Evolutionary conservation across 805 yeast species (phyloP).

Genomic region (Sugiyamaella lignohabitans): DNA sequence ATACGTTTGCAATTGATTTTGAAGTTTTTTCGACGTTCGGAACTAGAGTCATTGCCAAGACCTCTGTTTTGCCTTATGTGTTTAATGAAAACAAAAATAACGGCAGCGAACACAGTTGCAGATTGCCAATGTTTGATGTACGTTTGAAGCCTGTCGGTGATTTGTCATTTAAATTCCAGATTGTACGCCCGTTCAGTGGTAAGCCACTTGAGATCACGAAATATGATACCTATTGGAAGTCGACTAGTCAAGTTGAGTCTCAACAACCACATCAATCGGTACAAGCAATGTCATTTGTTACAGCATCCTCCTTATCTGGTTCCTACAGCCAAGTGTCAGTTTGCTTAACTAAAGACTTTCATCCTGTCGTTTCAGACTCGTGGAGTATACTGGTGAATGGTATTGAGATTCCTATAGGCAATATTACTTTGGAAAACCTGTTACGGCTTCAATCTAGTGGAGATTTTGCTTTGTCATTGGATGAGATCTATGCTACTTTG

Average conservation of each 20-base stretch:
- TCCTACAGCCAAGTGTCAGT: conserved; percentile 65
- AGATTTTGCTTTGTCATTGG: conserved; percentile 16
- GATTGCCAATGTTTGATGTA: conserved; percentile 73
- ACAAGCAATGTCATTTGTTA: conserved; percentile 61
- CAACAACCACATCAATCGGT: conserved; percentile 15
- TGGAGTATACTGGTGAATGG: conserved; percentile 24
- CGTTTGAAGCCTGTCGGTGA: conserved; percentile 79
- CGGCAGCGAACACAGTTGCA: conserved; percentile 31
- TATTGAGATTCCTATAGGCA: conserved; percentile 54
- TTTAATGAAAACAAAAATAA: conserved; percentile 37
- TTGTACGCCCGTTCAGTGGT: conserved; percentile 86
- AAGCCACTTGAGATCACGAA: conserved; percentile 78
- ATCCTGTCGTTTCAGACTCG: conserved; percentile 53
- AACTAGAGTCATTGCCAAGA: conserved; percentile 81
- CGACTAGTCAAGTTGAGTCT: conserved; percentile 51
- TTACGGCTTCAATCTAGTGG: conserved; percentile 7
- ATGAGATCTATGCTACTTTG: conserved; percentile 25
- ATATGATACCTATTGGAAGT: conserved; percentile 96
- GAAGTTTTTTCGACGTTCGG: conserved; percentile 95
- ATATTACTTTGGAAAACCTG: conserved; percentile 35
- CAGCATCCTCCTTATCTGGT: conserved; percentile 86
- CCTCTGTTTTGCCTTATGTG: conserved; percentile 63
- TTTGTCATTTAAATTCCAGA: conserved; percentile 66
- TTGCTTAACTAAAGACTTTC: conserved; percentile 71
- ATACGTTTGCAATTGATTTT: conserved; percentile 70